Conservation (phyloP, 106 monocot species). For the Narthecium ossifragum region DNA sequence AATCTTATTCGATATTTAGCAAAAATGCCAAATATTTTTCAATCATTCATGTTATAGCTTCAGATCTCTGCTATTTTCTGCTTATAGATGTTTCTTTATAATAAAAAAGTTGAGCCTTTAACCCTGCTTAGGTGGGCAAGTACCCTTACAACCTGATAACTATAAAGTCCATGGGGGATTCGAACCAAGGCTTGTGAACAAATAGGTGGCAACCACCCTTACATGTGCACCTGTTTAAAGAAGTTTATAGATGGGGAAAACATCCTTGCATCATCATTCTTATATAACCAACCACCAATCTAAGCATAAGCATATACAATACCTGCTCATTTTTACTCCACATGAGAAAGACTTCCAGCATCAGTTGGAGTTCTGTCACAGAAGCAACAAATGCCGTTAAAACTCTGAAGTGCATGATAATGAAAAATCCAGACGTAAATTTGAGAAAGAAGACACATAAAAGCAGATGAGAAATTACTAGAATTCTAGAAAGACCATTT, state of each 20-base stretch:
- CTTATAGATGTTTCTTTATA: no score
- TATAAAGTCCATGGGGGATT: background rate
- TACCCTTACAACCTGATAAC: background rate
- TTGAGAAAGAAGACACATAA: background rate
- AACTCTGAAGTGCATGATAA: background rate
- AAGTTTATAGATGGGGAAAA: background rate
- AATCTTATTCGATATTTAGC: background rate
- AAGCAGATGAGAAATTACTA: no score
- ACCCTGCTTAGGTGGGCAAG: no score
- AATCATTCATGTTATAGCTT: background rate
- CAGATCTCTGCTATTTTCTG: no score
- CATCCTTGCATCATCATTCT: background rate
- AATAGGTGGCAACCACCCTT: background rate
- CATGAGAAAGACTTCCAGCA: conserved; percentile 35
- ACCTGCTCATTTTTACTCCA: conserved; percentile 45
- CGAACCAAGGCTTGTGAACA: background rate
- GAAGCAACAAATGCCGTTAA: background rate
- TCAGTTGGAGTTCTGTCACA: conserved; percentile 42
- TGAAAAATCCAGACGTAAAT: background rate
- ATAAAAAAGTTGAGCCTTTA: no score
- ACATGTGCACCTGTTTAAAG: background rate
- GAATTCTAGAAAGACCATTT: no score
- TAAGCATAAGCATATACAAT: background rate
- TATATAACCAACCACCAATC: background rate
- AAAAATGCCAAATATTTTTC: background rate